phyloP scores from a whole-genome alignment of 1,139 yeast species.

The Debaryomyces singareniensis region DNA sequence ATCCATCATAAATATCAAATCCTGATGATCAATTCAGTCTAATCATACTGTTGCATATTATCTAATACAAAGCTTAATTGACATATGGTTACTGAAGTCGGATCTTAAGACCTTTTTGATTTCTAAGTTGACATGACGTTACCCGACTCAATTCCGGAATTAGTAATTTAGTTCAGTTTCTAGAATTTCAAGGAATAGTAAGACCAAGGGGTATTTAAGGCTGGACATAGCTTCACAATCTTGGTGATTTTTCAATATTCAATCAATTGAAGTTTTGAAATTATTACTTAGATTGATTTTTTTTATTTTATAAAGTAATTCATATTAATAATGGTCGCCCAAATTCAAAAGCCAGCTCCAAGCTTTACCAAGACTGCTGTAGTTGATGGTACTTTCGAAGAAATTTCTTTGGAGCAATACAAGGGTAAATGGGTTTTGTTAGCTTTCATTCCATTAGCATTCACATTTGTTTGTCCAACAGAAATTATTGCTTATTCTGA shows the following conservation, averaged over 20 bases:
- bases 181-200: conserved; percentile 6
- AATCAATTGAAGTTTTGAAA: neutral
- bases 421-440: conserved; percentile 96
- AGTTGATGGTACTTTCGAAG: conserved; percentile 91
- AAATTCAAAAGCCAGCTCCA: conserved; percentile 94
- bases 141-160: conserved; percentile 7
- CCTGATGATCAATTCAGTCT: no score
- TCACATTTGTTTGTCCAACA: conserved; percentile 98
- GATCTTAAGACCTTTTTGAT: no score
- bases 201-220: neutral
- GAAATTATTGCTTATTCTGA: conserved; percentile 98
- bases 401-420: conserved; percentile 87
- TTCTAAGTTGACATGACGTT: neutral
- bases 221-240: neutral
- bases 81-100: no score
- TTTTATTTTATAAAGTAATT: neutral
- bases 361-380: conserved; percentile 94
- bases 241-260: neutral
- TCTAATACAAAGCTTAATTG: no score
- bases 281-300: neutral
- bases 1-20: no score
- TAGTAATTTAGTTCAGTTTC: conserved; percentile 13
- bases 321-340: conserved; percentile 62
- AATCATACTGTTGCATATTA: no score
- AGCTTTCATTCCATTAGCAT: conserved; percentile 97